Base-by-base conservation (phyloP, 1,139 yeast species). In the Hemisphaericaspora xylofermentans region DNA sequence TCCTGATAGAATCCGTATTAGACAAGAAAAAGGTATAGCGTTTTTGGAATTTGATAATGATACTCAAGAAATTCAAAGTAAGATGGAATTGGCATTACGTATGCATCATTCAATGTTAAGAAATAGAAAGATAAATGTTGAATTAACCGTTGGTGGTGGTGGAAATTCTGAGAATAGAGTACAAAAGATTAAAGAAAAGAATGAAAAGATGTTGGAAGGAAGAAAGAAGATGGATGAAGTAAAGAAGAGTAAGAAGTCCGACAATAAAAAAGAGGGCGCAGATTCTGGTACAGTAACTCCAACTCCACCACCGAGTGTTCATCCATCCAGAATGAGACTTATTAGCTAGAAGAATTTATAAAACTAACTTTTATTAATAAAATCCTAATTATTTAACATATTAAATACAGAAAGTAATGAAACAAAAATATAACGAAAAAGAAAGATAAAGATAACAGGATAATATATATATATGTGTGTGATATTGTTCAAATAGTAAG, bases 131-230 rank as follows among this genome's bases (percentile, higher is more conserved):
- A 88, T 93, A 56, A 93, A 93, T 57, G 98, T 93, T 26, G 98
- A 93, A 63, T 74, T 93, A 54, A 93, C 98, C 2, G 98, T 88
- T 36, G 98, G 98, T 40, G 98, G 98, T 36, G 98, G 98, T 34
- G 98, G 98, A 39, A 91, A 91, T 61, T 82, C 95, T 6, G 73
- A 75, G 42, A 73, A 69, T 30, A 73, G 98, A 52, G 58, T 79
- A 43, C 76, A 76, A 37, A 93, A 93, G 65, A 75, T 93, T 53
- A 79, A 79, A 57, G 79, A 76, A 40, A 91, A 93, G 72, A 89
- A 91, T 60, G 85, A 79, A 39, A 84, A 83, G 54, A 66, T 88
- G 50, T 73, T 74, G 33, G 81, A 72, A 31, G 94, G 88, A 52
- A 72, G 86, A 61, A 78, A 65, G 47, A 72, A 66, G 17, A 76